phyloP scores from a whole-genome alignment of 2,329 filamentous ascomycete species.

The Blumeria hordei region DNA sequence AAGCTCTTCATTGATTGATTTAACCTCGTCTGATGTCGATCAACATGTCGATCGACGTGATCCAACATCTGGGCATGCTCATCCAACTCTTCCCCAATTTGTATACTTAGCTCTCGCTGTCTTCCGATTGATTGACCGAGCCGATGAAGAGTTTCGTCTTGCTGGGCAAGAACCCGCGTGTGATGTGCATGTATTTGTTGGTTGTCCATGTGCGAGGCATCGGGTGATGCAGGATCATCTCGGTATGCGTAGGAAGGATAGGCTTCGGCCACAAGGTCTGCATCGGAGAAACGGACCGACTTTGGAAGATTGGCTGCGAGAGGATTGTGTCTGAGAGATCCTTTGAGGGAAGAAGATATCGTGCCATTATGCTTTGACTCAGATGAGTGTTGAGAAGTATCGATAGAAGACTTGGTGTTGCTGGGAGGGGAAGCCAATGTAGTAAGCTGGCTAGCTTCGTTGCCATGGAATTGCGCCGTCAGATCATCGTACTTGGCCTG shows the following conservation, averaged over 20 bases:
- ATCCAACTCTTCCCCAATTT: conserved; percentile 90
- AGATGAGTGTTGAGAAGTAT: too few relatives aligned
- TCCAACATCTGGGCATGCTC: conserved; percentile 73
- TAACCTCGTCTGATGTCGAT: conserved; percentile 55
- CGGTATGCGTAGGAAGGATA: conserved; percentile 42
- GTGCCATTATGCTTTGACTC: too few relatives aligned
- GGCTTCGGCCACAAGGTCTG: conserved; percentile 27
- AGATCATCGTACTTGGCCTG: conserved; percentile 55
- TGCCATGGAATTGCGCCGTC: conserved; percentile 55
- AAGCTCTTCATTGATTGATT: conserved; percentile 51
- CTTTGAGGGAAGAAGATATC: conserved; percentile 20
- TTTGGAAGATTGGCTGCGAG: conserved; percentile 25
- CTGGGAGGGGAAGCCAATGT: too few relatives aligned
- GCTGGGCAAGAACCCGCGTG: conserved; percentile 53
- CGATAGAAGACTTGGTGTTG: too few relatives aligned
- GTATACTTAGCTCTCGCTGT: conserved; percentile 79
- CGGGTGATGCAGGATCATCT: conserved; percentile 32
- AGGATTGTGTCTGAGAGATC: conserved; percentile 13
- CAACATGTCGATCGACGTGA: conserved; percentile 62
- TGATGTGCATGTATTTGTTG: conserved; percentile 75
- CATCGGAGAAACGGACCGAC: conserved; percentile 70
- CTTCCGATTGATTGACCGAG: conserved; percentile 69
- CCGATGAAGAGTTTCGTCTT: conserved; percentile 79
- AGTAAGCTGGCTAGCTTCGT: conserved; percentile 12
- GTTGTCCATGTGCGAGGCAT: conserved; percentile 37